phyloP scores from a whole-genome alignment of 2,329 filamentous ascomycete species.

The Talaromyces marneffei region DNA sequence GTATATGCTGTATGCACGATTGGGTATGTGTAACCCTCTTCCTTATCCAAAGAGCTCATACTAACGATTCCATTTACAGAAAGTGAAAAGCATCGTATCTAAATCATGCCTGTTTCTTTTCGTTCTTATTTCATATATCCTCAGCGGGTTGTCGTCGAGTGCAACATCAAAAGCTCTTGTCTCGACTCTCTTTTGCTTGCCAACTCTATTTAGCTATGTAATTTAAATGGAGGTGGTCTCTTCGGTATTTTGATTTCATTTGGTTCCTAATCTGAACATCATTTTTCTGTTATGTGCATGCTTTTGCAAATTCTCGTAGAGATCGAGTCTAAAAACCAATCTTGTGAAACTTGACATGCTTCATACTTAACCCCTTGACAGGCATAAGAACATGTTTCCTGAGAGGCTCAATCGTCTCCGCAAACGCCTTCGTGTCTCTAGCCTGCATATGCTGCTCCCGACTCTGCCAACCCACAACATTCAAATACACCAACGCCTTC shows the following conservation, averaged over 20 bases:
- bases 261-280: constrained; percentile 24
- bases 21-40: constrained; percentile 61
- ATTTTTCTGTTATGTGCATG: constrained; percentile 22
- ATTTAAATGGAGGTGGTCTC: constrained; percentile 10
- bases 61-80: constrained; percentile 43
- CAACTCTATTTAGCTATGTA: constrained; percentile 10
- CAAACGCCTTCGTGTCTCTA: constrained; percentile 43
- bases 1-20: constrained; percentile 96
- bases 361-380: constrained; percentile 40
- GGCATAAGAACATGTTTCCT: constrained; percentile 35
- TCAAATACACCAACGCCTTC: constrained; percentile 38
- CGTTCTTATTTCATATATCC: constrained; percentile 9
- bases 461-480: constrained; percentile 49
- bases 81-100: constrained; percentile 71
- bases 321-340: constrained; percentile 16
- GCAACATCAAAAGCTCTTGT: constrained; percentile 10
- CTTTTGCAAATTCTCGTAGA: background rate
- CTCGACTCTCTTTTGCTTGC: constrained; percentile 2
- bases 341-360: constrained; percentile 39
- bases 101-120: constrained; percentile 14
- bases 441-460: constrained; percentile 46
- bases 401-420: constrained; percentile 36
- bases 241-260: constrained; percentile 19
- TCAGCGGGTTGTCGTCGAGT: constrained; percentile 7
- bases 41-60: constrained; percentile 9